Percentiles rank a stretch among this genome's conserved stretches.
Conservation (phyloP, 768 basidiomycete genomes). For the Termitomyces sp. region DNA sequence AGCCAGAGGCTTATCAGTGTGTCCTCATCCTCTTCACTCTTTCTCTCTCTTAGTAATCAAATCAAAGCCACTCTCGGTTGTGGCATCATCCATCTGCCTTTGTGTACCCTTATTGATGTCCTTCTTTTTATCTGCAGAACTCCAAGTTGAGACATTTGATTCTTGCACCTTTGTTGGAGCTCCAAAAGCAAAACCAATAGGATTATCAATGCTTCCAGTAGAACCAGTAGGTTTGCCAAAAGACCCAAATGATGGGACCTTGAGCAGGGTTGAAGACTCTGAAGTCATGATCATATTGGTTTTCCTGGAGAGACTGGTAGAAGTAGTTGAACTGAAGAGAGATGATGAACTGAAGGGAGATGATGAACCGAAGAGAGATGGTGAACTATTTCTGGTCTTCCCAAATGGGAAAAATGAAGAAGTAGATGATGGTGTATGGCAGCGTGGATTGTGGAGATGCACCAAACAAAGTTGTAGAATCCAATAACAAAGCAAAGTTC, state of each 20-base stretch:
- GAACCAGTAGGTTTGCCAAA: slow-evolving; percentile 26
- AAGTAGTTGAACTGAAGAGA: neutral
- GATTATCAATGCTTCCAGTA: slow-evolving; percentile 53
- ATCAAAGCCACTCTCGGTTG: slow-evolving; percentile 19
- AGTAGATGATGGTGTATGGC: neutral
- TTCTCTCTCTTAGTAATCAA: slow-evolving; percentile 46
- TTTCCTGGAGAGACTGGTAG: neutral
- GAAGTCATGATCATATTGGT: neutral
- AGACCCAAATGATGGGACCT: slow-evolving; percentile 21
- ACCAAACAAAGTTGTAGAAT: slow-evolving; percentile 6
- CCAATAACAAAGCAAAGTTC: slow-evolving; percentile 44
- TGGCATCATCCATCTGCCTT: slow-evolving; percentile 11
- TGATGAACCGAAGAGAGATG: too few relatives aligned
- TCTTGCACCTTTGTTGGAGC: slow-evolving; percentile 27
- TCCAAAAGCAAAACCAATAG: slow-evolving; percentile 58
- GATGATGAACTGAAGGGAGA: too few relatives aligned
- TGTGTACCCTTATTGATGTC: slow-evolving; percentile 5
- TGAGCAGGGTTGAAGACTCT: slow-evolving; percentile 1
- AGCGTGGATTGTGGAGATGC: neutral
- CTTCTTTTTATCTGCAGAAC: slow-evolving; percentile 2
- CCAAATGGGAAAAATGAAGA: slow-evolving; percentile 2
- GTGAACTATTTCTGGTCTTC: neutral
- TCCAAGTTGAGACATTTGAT: neutral
- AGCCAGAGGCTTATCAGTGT: too few relatives aligned
- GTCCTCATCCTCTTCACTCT: slow-evolving; percentile 78